Conservation (phyloP, 2,329 filamentous ascomycete genomes). For the Nothopassalora personata region DNA sequence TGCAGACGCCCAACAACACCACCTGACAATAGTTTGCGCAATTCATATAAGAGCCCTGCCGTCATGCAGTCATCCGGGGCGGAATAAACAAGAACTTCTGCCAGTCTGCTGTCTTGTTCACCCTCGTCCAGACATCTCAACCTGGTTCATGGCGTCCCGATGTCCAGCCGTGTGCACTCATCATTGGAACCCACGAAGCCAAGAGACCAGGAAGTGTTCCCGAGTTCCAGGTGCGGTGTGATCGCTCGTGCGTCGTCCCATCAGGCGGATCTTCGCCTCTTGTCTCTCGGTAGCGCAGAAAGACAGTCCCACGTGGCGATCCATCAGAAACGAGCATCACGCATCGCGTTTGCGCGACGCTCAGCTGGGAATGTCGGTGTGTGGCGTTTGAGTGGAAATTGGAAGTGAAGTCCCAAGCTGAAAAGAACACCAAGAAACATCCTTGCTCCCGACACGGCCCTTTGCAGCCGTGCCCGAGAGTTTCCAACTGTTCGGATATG, state of each 20-base stretch:
- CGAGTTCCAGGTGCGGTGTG: neutral
- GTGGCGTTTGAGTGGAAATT: neutral
- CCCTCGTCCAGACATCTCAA: neutral
- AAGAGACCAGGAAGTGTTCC: neutral
- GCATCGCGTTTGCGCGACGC: neutral
- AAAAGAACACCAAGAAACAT: neutral
- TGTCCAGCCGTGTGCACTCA: neutral
- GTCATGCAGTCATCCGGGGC: neutral
- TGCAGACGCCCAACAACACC: neutral
- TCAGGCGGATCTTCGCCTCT: neutral
- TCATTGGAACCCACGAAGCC: neutral
- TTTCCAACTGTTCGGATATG: neutral
- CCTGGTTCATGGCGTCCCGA: neutral
- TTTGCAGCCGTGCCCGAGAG: neutral
- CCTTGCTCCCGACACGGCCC: neutral
- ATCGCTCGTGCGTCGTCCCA: neutral
- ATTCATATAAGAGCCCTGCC: neutral
- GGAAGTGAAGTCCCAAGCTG: neutral
- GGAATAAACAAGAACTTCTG: neutral
- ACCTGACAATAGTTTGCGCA: neutral
- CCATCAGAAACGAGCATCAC: neutral
- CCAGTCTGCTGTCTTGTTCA: neutral
- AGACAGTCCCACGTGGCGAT: neutral
- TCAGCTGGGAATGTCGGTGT: neutral
- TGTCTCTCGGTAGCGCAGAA: neutral